A percentile compares a stretch with the other conserved stretches of the same genome.
Conservation (phyloP, 176 grass and related monocot genomes). For the Phyllostachys edulis region DNA sequence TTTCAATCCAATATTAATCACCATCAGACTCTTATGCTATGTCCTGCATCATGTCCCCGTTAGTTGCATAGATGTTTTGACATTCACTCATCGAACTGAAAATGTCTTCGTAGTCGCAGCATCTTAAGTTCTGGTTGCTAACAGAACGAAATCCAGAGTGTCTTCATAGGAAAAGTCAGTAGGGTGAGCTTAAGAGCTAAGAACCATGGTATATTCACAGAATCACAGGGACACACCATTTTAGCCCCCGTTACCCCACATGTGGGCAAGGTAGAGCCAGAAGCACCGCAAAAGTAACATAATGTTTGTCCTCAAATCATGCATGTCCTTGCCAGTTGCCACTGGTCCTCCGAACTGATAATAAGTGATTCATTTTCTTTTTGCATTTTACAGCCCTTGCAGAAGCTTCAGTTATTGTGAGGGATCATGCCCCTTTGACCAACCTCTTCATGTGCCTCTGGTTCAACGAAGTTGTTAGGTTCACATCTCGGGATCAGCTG, state of each 20-base stretch:
- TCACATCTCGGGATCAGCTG: slow-evolving; percentile 86
- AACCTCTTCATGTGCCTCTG: slow-evolving; percentile 91
- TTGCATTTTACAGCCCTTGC: slow-evolving; percentile 64
- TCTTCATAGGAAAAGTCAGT: neutral
- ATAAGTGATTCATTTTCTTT: neutral
- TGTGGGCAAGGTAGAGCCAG: slow-evolving; percentile 20
- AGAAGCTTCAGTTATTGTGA: slow-evolving; percentile 87
- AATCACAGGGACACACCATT: slow-evolving; percentile 26
- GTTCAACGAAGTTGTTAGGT: slow-evolving; percentile 92
- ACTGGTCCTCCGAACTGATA: slow-evolving; percentile 32
- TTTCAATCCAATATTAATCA: neutral
- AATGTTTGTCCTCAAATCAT: slow-evolving; percentile 10
- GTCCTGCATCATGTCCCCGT: neutral
- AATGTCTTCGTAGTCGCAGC: neutral
- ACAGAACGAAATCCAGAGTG: neutral
- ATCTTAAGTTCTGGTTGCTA: neutral
- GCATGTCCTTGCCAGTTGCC: slow-evolving; percentile 7
- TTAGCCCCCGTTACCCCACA: slow-evolving; percentile 16
- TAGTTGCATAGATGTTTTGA: neutral
- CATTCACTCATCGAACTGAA: neutral
- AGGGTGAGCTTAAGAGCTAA: neutral
- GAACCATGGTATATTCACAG: neutral
- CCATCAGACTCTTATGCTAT: neutral
- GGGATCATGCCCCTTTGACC: slow-evolving; percentile 71
- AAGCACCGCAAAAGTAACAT: slow-evolving; percentile 20